Base-by-base conservation (phyloP, 208 protist species). In the Crithidia acanthocephali region DNA sequence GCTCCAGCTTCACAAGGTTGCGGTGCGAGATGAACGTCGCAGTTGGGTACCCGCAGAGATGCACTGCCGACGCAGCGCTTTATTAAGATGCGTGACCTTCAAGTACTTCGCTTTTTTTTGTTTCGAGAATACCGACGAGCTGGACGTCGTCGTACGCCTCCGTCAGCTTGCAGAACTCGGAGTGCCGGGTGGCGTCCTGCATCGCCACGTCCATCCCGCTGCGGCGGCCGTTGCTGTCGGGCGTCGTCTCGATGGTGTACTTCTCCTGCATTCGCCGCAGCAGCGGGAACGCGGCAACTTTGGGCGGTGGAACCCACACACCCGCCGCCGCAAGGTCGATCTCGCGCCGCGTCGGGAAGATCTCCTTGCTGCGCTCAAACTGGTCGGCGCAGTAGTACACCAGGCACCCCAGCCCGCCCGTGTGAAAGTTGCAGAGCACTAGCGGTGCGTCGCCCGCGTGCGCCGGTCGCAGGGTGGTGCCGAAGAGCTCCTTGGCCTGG, bases 381-480 rank as follows among this genome's bases (percentile, higher is more conserved):
- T 96, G 91, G 53, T 96, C 88, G 0, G 87, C 85, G 74, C 91
- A 96, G 80, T 85, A 94, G 57, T 85, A 92, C 33, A 66, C 77
- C 5, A 79, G 44, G 1, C 72, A 50, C 37, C 73, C 71, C 16
- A 77, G 37, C 2, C 78, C 73, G 27, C 65, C 86, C 20, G 80
- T 89, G 52, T 89, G 88, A 68, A 70, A 64, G 48, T 25, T 71
- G 32, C 59, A 74, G 76, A 77, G 83, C 52, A 95, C 71, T 7
- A 75, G 52, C 27, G 86, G 85, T 13, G 48, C 74, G 59, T 93
- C 83, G 45, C 69, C 62, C 25, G 78, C 80, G 18, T 71, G 72
- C 44, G 81, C 75, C 2, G 76, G 66, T 27, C 67, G 48, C 45
- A 96, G 73, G 8, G 42, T 33, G 3, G 78, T 79, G 30, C 79